Percentiles rank a stretch among this genome's conserved stretches.
phyloP scores from a whole-genome alignment of 208 protist species.

The Leishmania amazonensis region DNA sequence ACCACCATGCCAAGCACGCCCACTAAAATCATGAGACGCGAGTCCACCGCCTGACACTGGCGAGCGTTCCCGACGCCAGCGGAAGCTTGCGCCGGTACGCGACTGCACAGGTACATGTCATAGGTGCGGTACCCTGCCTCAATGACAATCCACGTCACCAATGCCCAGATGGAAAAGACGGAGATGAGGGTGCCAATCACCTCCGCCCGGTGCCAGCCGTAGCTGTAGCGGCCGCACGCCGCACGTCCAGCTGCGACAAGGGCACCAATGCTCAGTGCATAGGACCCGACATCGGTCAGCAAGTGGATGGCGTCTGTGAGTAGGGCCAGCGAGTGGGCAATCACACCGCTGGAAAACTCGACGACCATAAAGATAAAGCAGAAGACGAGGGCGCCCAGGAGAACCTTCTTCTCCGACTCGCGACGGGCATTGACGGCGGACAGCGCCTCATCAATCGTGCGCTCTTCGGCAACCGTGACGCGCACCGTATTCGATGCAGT shows the following conservation, averaged over 20 bases:
- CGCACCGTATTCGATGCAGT: neutral
- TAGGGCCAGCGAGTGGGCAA: slow-evolving; percentile 87
- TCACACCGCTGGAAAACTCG: slow-evolving; percentile 76
- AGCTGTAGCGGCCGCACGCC: slow-evolving; percentile 79
- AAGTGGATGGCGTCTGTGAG: slow-evolving; percentile 92
- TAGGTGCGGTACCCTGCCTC: slow-evolving; percentile 73
- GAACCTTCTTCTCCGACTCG: slow-evolving; percentile 64
- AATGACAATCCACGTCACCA: slow-evolving; percentile 82
- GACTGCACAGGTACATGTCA: slow-evolving; percentile 66
- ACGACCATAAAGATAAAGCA: slow-evolving; percentile 90
- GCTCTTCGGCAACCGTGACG: slow-evolving; percentile 21
- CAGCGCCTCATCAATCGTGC: slow-evolving; percentile 27
- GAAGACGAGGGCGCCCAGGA: slow-evolving; percentile 60
- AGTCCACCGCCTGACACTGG: slow-evolving; percentile 60
- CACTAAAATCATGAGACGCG: slow-evolving; percentile 79
- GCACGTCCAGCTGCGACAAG: slow-evolving; percentile 64
- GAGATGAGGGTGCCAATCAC: slow-evolving; percentile 91
- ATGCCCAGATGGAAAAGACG: slow-evolving; percentile 90
- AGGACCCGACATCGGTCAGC: slow-evolving; percentile 88
- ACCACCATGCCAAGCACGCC: slow-evolving; percentile 84
- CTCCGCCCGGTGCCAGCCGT: slow-evolving; percentile 92
- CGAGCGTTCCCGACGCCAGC: slow-evolving; percentile 8
- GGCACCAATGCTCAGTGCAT: slow-evolving; percentile 83
- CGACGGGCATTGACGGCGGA: slow-evolving; percentile 48
- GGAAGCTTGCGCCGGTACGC: slow-evolving; percentile 33